These are phyloP conservation scores for Apophysomyces sp. DNA, from an alignment of 371 early-diverging fungal genomes.

Conservation along the genomic window DNA sequence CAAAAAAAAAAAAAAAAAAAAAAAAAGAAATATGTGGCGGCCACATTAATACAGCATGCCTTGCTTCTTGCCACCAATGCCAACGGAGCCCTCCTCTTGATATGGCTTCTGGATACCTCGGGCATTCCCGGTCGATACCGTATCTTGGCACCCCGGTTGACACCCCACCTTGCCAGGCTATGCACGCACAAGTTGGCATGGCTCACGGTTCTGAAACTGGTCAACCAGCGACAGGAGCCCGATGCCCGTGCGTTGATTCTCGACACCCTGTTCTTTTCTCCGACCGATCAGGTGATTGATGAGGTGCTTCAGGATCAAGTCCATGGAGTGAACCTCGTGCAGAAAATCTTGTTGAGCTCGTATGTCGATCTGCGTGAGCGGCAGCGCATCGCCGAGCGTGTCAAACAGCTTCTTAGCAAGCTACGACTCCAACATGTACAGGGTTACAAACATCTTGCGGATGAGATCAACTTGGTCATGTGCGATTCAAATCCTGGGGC, in stretches of 20 bases:
- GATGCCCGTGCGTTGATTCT: constrained; percentile 89
- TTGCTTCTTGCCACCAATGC: constrained; percentile 82
- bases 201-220: constrained; percentile 80
- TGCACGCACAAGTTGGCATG: constrained; percentile 91
- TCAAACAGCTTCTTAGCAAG: constrained; percentile 59
- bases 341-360: constrained; percentile 83
- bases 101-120: constrained; percentile 92
- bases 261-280: constrained; percentile 69
- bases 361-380: constrained; percentile 79
- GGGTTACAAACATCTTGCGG: constrained; percentile 79
- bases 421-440: constrained; percentile 68
- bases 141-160: constrained; percentile 80
- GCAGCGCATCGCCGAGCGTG: constrained; percentile 76
- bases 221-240: constrained; percentile 86
- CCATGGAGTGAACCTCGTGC: constrained; percentile 85
- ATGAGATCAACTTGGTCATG: constrained; percentile 66
- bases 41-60: constrained; percentile 84
- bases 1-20: no score
- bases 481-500: constrained; percentile 44
- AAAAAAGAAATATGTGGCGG: constrained; percentile 85
- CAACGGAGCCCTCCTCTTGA: constrained; percentile 91
- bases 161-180: constrained; percentile 74
- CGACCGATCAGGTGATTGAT: constrained; percentile 48
- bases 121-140: constrained; percentile 82
- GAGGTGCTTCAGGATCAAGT: constrained; percentile 83